phyloP scores from a whole-genome alignment of 495 filamentous ascomycete genomes.

The Bryoglossum gracile region DNA sequence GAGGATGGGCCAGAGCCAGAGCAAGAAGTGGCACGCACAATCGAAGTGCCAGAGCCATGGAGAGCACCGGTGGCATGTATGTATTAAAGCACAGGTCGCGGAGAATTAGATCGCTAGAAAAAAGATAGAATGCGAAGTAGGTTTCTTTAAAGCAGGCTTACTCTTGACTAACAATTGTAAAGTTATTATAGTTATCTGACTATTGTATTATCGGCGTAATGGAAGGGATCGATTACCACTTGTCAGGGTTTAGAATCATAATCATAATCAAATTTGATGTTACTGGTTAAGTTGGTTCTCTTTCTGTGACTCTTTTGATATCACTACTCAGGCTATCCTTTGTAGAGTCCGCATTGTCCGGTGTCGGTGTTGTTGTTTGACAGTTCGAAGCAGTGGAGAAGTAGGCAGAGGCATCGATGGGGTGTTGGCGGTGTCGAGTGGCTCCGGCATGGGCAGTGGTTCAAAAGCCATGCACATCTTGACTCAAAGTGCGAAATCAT shows the following conservation, averaged over 20 bases:
- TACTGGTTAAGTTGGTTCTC: not conserved
- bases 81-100: constrained; percentile 10
- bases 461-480: too few species aligned
- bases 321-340: not conserved
- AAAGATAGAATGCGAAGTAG: constrained; percentile 3
- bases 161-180: not conserved
- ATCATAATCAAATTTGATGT: not conserved
- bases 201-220: not conserved
- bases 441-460: too few species aligned
- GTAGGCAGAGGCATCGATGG: too few species aligned
- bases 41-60: constrained; percentile 12
- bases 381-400: too few species aligned
- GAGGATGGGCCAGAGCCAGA: not conserved
- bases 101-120: constrained; percentile 8
- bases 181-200: not conserved
- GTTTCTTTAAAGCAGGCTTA: not conserved
- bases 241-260: not conserved
- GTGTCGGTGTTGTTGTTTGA: too few species aligned
- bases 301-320: not conserved
- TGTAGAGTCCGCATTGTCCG: too few species aligned
- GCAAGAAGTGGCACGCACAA: constrained; percentile 4
- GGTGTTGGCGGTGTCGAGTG: too few species aligned
- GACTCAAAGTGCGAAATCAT: too few species aligned
- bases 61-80: constrained; percentile 14
- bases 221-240: not conserved